A percentile compares a stretch with the other conserved stretches of the same genome.
Conservation (phyloP, 257 asterid genomes). For the Scutellaria baicalensis region DNA sequence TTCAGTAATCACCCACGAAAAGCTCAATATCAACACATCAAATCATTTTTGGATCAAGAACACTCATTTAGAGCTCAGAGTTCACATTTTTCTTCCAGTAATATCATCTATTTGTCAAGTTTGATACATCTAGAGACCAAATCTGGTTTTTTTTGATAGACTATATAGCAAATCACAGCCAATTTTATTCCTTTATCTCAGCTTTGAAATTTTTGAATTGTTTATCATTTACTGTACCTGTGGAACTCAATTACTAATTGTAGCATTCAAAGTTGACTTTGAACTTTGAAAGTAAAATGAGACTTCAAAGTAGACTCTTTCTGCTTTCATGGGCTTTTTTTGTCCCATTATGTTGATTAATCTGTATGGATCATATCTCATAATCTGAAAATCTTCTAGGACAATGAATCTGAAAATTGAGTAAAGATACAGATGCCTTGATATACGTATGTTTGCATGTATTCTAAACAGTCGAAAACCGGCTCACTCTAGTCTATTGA, state of each 20-base stretch:
- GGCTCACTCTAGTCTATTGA: slow-evolving; percentile 8
- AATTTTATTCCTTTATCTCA: neutral
- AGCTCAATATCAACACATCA: slow-evolving; percentile 4
- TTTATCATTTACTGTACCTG: neutral
- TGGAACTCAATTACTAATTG: slow-evolving; percentile 10
- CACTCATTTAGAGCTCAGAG: neutral
- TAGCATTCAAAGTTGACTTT: neutral
- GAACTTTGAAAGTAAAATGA: neutral
- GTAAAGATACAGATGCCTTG: neutral
- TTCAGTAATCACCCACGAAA: neutral
- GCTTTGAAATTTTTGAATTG: neutral
- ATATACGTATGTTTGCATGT: neutral
- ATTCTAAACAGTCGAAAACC: neutral
- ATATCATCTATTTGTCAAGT: neutral
- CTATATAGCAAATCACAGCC: neutral
- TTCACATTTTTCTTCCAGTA: neutral
- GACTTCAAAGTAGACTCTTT: neutral
- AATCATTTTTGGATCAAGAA: slow-evolving; percentile 11
- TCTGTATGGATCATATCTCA: neutral
- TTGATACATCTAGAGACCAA: neutral
- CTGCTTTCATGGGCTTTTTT: neutral
- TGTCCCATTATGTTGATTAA: neutral
- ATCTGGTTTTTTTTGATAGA: neutral
- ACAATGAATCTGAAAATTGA: neutral
- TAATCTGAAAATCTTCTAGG: neutral